Base-by-base conservation (phyloP, 345 rosid species). In the Mercurialis annua region DNA sequence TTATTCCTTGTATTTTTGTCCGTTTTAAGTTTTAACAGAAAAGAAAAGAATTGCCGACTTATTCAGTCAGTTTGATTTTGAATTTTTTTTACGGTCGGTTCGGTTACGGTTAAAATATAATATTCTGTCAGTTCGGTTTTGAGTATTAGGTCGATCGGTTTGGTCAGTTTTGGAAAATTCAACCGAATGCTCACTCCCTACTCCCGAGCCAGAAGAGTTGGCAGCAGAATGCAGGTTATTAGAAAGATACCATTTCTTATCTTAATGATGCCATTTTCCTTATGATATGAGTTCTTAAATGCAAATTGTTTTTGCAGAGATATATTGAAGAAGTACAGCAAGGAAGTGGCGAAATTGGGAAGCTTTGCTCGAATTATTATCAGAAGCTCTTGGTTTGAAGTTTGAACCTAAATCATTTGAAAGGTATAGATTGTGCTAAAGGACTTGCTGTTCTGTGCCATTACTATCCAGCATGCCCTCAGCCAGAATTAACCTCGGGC, bases 351-450 rank as follows among this genome's bases (percentile, higher is more conserved):
- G 17, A 14, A 40, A 10, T 65, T 52, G 36, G 69, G 60, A 16
- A 18, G 24, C 17, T n/a, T 20, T 67, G 20, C 16, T 67, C 0
- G 55, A 57, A n/a, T 20, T 67, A 4, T 11, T 67, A 29, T 67
- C 63, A 57, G 71, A 67, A 29, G 64, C 63, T 11, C 46, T 67
- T 1, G 71, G 71, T 2, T 20, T 67, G 27, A 31, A 30, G 71
- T 2, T 20, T 67, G 27, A 31, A 30, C 6, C 21, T 64, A 14
- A 55, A 40, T 30, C 43, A 67, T 55, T 31, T 67, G 33, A 57
- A 67, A 46, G 44, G 20, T 2, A 67, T 67, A 44, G 63, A 34
- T 30, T 56, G 64, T 56, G 63, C 16, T 3, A 48, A 56, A 18
- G 71, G 64, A 10, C 71, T 43, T 30, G 2, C 8, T 6, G 42